These are phyloP conservation scores for Globisporangium ultimum DNA, from an alignment of 352 stramenopile species.

Conservation along the genomic window DNA sequence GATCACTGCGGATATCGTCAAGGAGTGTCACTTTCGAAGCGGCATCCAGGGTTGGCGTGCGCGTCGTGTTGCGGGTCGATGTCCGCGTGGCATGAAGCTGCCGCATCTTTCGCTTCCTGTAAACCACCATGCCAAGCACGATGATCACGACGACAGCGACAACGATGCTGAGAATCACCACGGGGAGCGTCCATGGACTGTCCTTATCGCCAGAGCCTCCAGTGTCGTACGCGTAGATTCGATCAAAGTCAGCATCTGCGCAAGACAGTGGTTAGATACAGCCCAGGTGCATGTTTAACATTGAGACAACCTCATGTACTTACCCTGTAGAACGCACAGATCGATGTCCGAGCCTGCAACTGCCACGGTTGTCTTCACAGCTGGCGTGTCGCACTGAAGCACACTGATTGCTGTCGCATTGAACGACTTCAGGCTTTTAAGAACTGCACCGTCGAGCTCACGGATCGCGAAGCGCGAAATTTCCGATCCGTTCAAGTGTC, in stretches of 20 bases:
- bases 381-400: conserved; percentile 2
- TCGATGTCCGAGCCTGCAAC: not conserved
- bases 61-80: conserved; percentile 3
- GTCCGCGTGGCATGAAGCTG: conserved; percentile 13
- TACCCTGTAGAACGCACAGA: conserved; percentile 14
- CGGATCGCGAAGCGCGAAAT: conserved; percentile 15
- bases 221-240: conserved; percentile 1
- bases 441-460: conserved; percentile 2
- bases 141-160: conserved; percentile 3
- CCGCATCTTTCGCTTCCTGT: conserved; percentile 12
- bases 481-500: conserved; percentile 2
- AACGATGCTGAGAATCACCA: conserved; percentile 7
- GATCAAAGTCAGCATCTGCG: conserved; percentile 13
- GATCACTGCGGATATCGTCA: conserved; percentile 51
- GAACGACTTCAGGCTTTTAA: not conserved
- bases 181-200: conserved; percentile 1
- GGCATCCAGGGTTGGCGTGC: conserved; percentile 10
- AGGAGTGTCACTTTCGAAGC: conserved; percentile 24
- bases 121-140: conserved; percentile 5
- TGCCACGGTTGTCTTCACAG: not conserved
- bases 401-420: not conserved
- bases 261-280: not conserved
- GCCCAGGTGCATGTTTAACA: not conserved
- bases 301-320: not conserved
- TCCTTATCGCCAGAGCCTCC: not conserved